Evolutionary conservation across 768 basidiomycete species (phyloP), one percentile per base, ranked within the genome.

Genomic region (Leucocoprinus birnbaumii): DNA sequence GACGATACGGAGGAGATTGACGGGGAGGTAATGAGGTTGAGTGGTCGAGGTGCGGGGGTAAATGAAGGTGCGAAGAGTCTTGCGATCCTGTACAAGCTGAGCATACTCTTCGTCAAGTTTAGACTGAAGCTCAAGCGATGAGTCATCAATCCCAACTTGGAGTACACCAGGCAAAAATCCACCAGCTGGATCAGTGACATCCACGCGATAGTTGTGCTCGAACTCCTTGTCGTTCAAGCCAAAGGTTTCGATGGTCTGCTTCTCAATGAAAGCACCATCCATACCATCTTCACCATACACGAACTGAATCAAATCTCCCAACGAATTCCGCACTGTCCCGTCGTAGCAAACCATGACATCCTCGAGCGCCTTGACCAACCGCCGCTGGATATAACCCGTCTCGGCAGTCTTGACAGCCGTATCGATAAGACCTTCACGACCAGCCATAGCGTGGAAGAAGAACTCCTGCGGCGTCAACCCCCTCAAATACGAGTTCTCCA

Each of bases 391-490:
- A 68, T 98, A 98, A 61, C 97, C 97, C 0, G 97, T 98, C 73
- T 99, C 97, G 44, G 97, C 97, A 3, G 97, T 99, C 78, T 99
- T 99, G 69, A 99, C 95, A 38, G 97, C 97, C 3, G 97, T 98
- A 79, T 99, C 97, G 64, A 98, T 98, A 51, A 99, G 73, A 78
- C 97, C 97, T 72, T 98, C 97, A 62, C 97, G 91, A 71, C 97
- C 96, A 63, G 96, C 96, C 96, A 98, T 98, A 54, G 97, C 97
- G 70, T 99, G 97, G 85, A 99, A 98, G 81, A 98, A 98, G 79
- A 93, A 99, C 67, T 99, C 97, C 60, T 98, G 94, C 0, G 97
- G 96, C 2, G 95, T 98, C 57, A 99, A 69, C 22, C 97, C 95
- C 54, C 95, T 89, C 31, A 98, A 78, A 64, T 98, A 98, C 19